Evolutionary conservation across 2,329 filamentous ascomycete species (phyloP).

Genomic region (Falciphora oryzae): DNA sequence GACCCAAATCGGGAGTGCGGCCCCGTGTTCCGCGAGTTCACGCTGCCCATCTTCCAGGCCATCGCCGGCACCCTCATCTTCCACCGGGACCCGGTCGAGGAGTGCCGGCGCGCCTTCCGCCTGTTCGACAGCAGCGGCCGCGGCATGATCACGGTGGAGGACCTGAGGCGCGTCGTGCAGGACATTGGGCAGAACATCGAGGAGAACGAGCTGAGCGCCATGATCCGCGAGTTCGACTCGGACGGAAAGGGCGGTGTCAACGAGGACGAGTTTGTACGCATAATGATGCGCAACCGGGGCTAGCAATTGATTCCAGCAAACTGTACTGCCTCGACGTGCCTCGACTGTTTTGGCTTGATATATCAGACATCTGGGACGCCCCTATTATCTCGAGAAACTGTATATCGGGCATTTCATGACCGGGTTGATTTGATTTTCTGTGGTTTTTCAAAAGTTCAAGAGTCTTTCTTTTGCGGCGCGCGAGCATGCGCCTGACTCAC

Average conservation of each 20-base stretch:
- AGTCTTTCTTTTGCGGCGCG: not conserved
- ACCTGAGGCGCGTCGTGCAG: conserved; percentile 78
- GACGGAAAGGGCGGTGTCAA: conserved; percentile 80
- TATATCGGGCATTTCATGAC: not conserved
- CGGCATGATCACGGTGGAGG: conserved; percentile 82
- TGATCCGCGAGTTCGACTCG: conserved; percentile 98
- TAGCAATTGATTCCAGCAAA: not conserved
- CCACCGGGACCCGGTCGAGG: conserved; percentile 79
- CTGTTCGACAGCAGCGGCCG: conserved; percentile 93
- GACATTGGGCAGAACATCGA: conserved; percentile 90
- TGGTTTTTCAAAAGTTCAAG: not conserved
- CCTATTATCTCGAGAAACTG: not conserved
- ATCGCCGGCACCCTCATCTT: conserved; percentile 77
- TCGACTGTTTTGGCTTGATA: not conserved
- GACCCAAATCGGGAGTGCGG: conserved; percentile 46
- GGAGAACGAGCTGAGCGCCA: conserved; percentile 85
- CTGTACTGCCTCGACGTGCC: no score
- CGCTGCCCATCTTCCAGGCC: conserved; percentile 65
- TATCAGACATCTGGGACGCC: not conserved
- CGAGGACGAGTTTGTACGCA: conserved; percentile 63
- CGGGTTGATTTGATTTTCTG: not conserved
- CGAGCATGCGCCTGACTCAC: not conserved
- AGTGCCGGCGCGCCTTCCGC: conserved; percentile 85
- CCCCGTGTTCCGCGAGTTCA: conserved; percentile 65
- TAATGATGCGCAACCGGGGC: conserved; percentile 40